These are phyloP conservation scores for Serendipita sp. DNA, from an alignment of 768 basidiomycete genomes.

Conservation along the genomic window DNA sequence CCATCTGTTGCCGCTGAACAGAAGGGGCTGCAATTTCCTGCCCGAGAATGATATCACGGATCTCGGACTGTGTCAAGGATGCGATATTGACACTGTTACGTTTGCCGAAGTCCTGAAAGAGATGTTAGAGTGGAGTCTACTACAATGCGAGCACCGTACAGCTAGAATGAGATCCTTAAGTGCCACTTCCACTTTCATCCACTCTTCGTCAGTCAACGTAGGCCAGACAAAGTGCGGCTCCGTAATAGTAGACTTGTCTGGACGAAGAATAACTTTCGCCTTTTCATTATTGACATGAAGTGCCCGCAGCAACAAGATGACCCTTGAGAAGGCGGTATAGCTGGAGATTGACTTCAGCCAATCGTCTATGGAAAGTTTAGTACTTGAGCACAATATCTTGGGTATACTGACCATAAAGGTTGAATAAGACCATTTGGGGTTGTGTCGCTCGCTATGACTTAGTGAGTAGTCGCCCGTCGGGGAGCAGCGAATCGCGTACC, in stretches of 20 bases:
- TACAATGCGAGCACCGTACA: conserved; percentile 24
- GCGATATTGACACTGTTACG: conserved; percentile 98
- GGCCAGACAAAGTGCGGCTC: conserved; percentile 99
- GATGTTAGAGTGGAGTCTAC: conserved; percentile 14
- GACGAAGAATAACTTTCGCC: conserved; percentile 94
- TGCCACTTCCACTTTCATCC: conserved; percentile 98
- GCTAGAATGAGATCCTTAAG: conserved; percentile 94
- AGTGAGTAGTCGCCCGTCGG: conserved; percentile 5
- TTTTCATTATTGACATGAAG: conserved; percentile 99
- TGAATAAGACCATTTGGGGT: conserved; percentile 98
- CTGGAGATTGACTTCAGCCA: conserved; percentile 99
- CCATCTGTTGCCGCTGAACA: conserved; percentile 97
- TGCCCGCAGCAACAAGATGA: conserved; percentile 91
- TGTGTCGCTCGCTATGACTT: conserved; percentile 69
- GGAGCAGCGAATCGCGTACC: conserved; percentile 22
- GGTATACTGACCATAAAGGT: conserved; percentile 56
- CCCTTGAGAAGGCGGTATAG: conserved; percentile 95
- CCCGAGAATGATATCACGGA: conserved; percentile 94
- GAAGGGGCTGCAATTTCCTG: conserved; percentile 96
- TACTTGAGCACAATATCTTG: not conserved
- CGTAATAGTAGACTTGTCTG: conserved; percentile 92
- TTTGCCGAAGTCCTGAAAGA: conserved; percentile 80
- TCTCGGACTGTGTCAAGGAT: conserved; percentile 88
- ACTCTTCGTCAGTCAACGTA: conserved; percentile 79
- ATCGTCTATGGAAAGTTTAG: conserved; percentile 44